Evolutionary conservation across 108 stramenopile species (phyloP).

Genomic region (Cyclostephanos tholiformis): DNA sequence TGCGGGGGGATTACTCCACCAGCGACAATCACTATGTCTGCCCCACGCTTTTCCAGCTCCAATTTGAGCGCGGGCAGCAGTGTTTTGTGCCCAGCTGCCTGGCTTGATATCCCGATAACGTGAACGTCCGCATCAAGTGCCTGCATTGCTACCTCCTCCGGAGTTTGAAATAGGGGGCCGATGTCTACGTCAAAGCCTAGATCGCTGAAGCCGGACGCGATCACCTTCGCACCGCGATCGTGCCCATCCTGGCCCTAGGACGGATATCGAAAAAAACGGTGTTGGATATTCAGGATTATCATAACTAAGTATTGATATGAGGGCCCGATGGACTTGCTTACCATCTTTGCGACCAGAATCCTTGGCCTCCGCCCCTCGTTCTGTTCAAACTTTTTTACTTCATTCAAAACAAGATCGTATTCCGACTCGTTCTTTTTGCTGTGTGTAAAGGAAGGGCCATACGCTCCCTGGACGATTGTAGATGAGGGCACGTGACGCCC

Average conservation of each 20-base stretch:
- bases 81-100: constrained; percentile 98
- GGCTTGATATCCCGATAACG: constrained; percentile 94
- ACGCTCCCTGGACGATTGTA: constrained; percentile 95
- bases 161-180: constrained; percentile 96
- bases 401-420: constrained; percentile 72
- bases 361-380: constrained; percentile 94
- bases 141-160: constrained; percentile 93
- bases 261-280: no score
- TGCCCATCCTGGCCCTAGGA: constrained; percentile 95
- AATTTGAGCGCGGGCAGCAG: constrained; percentile 91
- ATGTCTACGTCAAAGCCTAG: constrained; percentile 98
- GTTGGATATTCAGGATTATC: no score
- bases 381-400: constrained; percentile 89
- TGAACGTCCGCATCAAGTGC: constrained; percentile 98
- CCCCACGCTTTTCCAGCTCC: constrained; percentile 84
- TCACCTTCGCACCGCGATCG: constrained; percentile 98
- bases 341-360: constrained; percentile 97
- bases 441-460: constrained; percentile 72
- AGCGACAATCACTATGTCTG: constrained; percentile 90
- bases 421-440: constrained; percentile 59
- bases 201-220: constrained; percentile 96
- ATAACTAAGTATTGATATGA: no score
- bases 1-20: constrained; percentile 97
- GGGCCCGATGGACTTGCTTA: no score
- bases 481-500: constrained; percentile 91